phyloP scores from a whole-genome alignment of 2,329 filamentous ascomycete species.

The Epicoccum sorghinum region DNA sequence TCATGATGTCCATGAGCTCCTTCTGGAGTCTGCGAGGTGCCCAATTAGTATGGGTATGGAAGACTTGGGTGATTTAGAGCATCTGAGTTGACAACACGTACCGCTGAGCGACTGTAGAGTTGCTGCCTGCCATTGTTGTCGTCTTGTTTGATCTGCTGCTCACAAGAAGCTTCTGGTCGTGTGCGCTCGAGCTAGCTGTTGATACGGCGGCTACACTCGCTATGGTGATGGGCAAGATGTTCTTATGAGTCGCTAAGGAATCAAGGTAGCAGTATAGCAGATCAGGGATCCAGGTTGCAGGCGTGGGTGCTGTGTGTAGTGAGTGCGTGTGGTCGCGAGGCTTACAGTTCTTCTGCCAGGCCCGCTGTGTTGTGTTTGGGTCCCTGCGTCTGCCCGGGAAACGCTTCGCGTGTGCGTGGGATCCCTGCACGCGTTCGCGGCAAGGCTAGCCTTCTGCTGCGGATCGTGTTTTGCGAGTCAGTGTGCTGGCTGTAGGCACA shows the following conservation, averaged over 20 bases:
- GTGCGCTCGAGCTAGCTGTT: conserved; percentile 2
- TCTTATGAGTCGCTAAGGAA: background rate
- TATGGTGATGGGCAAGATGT: background rate
- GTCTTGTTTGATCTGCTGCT: conserved; percentile 1
- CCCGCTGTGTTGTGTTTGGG: conserved; percentile 25
- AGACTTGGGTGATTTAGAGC: background rate
- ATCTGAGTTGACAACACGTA: conserved; percentile 27
- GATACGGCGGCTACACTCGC: background rate
- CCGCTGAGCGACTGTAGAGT: conserved; percentile 56
- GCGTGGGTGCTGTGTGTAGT: background rate
- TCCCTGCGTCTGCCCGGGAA: conserved; percentile 28
- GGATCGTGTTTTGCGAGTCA: conserved; percentile 16
- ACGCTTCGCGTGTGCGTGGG: conserved; percentile 16
- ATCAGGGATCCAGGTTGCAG: background rate
- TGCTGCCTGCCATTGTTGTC: conserved; percentile 43
- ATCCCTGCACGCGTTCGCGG: conserved; percentile 19
- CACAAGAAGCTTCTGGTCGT: background rate
- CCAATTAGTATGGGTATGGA: conserved; percentile 12
- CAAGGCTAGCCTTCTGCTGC: conserved; percentile 1
- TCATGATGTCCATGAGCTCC: conserved; percentile 98
- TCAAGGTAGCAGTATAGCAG: background rate
- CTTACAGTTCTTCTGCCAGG: background rate
- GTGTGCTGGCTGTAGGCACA: background rate
- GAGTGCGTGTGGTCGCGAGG: background rate
- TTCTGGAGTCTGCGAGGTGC: conserved; percentile 76